Base-by-base conservation (phyloP, 257 asterid species). In the Gentiana straminea region DNA sequence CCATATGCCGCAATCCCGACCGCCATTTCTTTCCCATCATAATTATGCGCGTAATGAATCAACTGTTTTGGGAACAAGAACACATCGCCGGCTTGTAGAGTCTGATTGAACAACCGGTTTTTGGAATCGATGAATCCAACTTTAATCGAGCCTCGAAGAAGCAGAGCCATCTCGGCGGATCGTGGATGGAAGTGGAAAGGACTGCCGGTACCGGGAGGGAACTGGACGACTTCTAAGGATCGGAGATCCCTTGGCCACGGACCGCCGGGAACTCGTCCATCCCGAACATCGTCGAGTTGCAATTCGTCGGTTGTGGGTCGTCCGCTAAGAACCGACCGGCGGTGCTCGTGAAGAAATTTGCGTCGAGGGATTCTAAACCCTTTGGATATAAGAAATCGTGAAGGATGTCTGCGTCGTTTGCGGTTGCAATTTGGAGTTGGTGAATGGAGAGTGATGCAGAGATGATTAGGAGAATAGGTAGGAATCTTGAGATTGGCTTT, bases 141-240 rank as follows among this genome's bases (percentile, higher is more conserved):
- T 8, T 60, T 54, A 13, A 72, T 63, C 4, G 4, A 4, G 2
- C 74, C 77, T 4, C 60, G 58, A 13, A 65, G 3, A 5, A 72
- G 58, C 47, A 72, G 44, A 11, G 68, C 53, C 3, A 68, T 70
- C 65, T 72, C 77, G 7, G 66, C 43, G 1, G 67, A 35, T 0
- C 67, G 67, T 0, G 86, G 89, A 58, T 84, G 94, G 33, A 73
- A 74, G 79, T 81, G 86, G 6, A 77, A 75, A 12, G 89, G 85
- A 69, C 81, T 81, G 62, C 81, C 82, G 4, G 77, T 44, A 3
- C 70, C 70, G 7, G 35, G 55, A 1, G 77, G 67, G 57, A 47
- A 55, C 51, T 37, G 67, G n/a, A 71, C 49, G 13, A 72, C 67
- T 2, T 66, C 59, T 13, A 50, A 52, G 37, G n/a, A n/a, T n/a